Base-by-base conservation (phyloP, 805 yeast species). In the Starmera pachycereana region DNA sequence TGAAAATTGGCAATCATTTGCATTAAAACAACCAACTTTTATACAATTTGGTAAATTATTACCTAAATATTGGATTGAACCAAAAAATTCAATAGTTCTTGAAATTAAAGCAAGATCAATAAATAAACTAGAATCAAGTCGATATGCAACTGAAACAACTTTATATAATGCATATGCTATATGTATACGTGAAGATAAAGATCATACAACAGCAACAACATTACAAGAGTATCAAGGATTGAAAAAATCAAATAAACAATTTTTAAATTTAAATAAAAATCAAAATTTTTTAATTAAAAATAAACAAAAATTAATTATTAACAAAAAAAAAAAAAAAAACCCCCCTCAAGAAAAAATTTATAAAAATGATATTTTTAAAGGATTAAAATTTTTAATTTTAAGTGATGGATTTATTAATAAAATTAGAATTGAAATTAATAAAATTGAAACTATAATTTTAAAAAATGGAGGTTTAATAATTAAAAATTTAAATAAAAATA, bases 101-200 rank as follows among this genome's bases (percentile, higher is more conserved):
- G 95, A 88, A 54, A 76, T 89, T 13, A 87, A 83, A 53, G 94
- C 95, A 0, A 65, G 95, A 35, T 77, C 88, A 3, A 66, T 87
- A 6, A 78, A 76, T 43, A 56, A 64, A 11, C 64, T 72, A 2
- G 64, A 62, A 11, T 58, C 71, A 0, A 57, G 53, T 11, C 65
- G 67, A 3, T 88, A 76, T 49, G 78, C 77, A 2, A 74, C 78
- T 0, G 84, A 79, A 0, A 66, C 80, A 7, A 85, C 96, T 0
- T 62, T 90, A 13, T 73, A 85, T 46, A 82, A 85, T 50, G 84
- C 92, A 0, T 78, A 86, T 54, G 81, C 88, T 51, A 66, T 81
- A 33, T 49, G 71, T 5, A 64, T 89, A 2, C 57, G 97, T 37
- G 66, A 66, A 3, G 96, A 90, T 54, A 86, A 86, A 51, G 65